Conservation (phyloP, 2,329 filamentous ascomycete species). For the Albophoma yamanashiensis region DNA sequence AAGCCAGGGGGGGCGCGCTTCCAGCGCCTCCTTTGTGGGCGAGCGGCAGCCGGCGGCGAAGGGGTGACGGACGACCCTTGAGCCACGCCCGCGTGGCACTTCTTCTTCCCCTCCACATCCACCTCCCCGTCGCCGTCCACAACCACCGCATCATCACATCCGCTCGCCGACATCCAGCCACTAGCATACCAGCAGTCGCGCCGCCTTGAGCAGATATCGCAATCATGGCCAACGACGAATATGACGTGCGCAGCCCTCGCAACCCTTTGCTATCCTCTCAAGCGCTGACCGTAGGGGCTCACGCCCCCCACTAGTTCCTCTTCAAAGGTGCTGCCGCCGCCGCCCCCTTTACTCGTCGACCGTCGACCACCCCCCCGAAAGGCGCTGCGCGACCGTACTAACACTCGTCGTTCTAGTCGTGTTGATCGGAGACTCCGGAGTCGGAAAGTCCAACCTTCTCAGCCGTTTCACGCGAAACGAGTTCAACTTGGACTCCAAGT, state of each 20-base stretch:
- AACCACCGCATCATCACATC: constrained; percentile 2
- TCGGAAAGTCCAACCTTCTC: constrained; percentile 99
- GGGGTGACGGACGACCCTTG: constrained; percentile 1
- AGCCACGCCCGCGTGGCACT: constrained; percentile 6
- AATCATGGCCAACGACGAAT: constrained; percentile 99
- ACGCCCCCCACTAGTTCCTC: constrained; percentile 60
- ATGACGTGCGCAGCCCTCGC: constrained; percentile 65
- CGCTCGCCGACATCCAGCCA: not conserved
- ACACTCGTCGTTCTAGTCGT: constrained; percentile 54
- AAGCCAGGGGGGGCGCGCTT: not conserved
- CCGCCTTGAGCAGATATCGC: constrained; percentile 13
- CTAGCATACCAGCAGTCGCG: constrained; percentile 1
- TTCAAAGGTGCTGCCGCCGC: constrained; percentile 72
- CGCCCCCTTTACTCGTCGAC: constrained; percentile 11
- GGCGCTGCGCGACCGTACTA: constrained; percentile 13
- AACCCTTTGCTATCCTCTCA: constrained; percentile 11
- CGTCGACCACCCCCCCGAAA: constrained; percentile 5
- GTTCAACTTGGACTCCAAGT: constrained; percentile 99
- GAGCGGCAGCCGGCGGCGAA: not conserved
- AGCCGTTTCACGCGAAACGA: constrained; percentile 99
- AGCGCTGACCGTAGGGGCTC: constrained; percentile 19
- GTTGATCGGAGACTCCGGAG: constrained; percentile 96
- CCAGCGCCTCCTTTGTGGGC: not conserved
- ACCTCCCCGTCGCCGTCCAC: constrained; percentile 4
- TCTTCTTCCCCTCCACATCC: constrained; percentile 10